Base-by-base conservation (phyloP, 257 asterid species). In the Primulina tabacum region DNA sequence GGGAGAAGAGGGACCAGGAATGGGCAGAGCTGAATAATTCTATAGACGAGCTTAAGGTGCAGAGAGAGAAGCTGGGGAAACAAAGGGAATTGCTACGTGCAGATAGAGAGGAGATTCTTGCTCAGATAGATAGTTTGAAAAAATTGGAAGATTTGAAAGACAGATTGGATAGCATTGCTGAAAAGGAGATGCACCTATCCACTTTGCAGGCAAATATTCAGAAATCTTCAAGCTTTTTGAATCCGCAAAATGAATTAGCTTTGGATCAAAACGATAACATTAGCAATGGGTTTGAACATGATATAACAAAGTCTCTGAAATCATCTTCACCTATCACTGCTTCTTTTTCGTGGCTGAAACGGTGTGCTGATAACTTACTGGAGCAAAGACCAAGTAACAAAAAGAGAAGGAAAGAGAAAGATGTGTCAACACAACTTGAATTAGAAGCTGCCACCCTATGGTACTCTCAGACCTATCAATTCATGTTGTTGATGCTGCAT, bases 21-120 rank as follows among this genome's bases (percentile, higher is more conserved):
- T 91, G 97, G 96, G 82, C 88, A 24, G 93, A 89, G 87, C 81
- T 94, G 72, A 86, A 84, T 69, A 82, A 60, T 33, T 87, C 89
- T 6, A 88, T 91, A 34, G 93, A 89, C 73, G 96, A 88, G 78
- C 96, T 94, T 64, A 85, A 81, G 82, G 80, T 77, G 76, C 99
- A 94, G 77, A 88, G 97, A 62, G 85, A 87, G 77, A 94, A 85
- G 75, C 76, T 94, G 80, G 99, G 89, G 88, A 89, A 89, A 76
- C 97, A 94, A 80, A 84, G 99, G 81, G 97, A 89, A 79, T 80
- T 85, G 59, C 82, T 94, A 33, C 90, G 78, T 63, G 90, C 91
- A 68, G 99, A 94, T 65, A 84, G 99, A 73, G 82, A 78, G 77
- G 95, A 89, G 66, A 91, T 94, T 69, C 85, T 91, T 72, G 68